A percentile compares a stretch with the other conserved stretches of the same genome.
Evolutionary conservation across 805 yeast species (phyloP).

Genomic region (Cyberlindnera petersonii): DNA sequence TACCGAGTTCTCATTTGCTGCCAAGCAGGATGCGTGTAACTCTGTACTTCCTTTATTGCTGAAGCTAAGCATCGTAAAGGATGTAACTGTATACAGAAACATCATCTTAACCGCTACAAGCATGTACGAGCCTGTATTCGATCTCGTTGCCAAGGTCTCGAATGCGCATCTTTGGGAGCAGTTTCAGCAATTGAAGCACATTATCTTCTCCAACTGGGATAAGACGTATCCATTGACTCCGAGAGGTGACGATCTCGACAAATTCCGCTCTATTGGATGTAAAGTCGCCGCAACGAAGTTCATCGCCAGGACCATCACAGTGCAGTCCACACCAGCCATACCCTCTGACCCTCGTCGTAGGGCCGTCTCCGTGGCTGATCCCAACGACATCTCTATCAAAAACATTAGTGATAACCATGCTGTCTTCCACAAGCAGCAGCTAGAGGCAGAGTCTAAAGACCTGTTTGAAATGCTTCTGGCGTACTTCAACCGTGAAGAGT

Average conservation of each 20-base stretch:
- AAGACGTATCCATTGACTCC: conserved; percentile 50
- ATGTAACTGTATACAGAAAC: conserved; percentile 33
- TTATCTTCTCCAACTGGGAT: conserved; percentile 59
- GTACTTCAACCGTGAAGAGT: conserved; percentile 50
- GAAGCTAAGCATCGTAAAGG: conserved; percentile 19
- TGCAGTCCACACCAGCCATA: conserved; percentile 43
- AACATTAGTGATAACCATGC: conserved; percentile 48
- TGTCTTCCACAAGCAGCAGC: conserved; percentile 46
- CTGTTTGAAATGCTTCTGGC: conserved; percentile 63
- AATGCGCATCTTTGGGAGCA: conserved; percentile 49
- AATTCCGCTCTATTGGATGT: conserved; percentile 49
- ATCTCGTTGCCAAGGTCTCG: conserved; percentile 40
- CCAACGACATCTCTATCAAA: conserved; percentile 23
- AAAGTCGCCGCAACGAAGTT: conserved; percentile 72
- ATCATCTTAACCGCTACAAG: conserved; percentile 38
- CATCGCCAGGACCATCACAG: conserved; percentile 52
- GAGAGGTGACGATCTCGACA: conserved; percentile 23
- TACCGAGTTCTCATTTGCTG: conserved; percentile 6
- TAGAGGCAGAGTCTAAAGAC: conserved; percentile 70
- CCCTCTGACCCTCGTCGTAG: conserved; percentile 26
- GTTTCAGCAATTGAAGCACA: conserved; percentile 50
- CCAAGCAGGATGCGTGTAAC: conserved; percentile 19
- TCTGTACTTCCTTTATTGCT: conserved; percentile 15
- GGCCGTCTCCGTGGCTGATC: conserved; percentile 9
- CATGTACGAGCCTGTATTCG: conserved; percentile 45